Conservation (phyloP, 805 yeast genomes). For the Ogataea polymorpha region DNA sequence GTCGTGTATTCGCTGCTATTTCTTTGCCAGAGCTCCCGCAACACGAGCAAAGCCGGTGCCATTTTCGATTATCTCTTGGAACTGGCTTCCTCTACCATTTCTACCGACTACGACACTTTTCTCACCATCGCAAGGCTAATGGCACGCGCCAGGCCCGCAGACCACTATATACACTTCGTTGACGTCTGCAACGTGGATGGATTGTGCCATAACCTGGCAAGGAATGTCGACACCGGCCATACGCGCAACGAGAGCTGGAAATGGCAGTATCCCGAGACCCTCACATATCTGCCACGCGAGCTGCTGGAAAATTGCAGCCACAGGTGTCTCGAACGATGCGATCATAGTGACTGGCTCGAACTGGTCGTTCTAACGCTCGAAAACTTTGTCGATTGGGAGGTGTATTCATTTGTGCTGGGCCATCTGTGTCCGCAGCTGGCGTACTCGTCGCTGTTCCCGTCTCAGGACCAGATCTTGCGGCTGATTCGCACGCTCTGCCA, state of each 20-base stretch:
- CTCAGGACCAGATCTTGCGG: slow-evolving; percentile 42
- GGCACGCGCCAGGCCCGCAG: slow-evolving; percentile 45
- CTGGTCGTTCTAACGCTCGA: slow-evolving; percentile 48
- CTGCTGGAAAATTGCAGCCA: slow-evolving; percentile 39
- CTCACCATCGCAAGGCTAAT: slow-evolving; percentile 51
- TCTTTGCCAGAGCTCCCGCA: slow-evolving; percentile 15
- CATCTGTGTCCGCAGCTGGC: slow-evolving; percentile 71
- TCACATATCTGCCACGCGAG: slow-evolving; percentile 45
- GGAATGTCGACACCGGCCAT: slow-evolving; percentile 38
- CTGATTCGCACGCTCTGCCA: slow-evolving; percentile 46
- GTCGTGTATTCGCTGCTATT: slow-evolving; percentile 15
- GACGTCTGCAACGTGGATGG: slow-evolving; percentile 64
- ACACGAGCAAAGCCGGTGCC: slow-evolving; percentile 11
- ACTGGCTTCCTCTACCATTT: slow-evolving; percentile 10
- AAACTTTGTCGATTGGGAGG: slow-evolving; percentile 63
- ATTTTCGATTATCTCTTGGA: slow-evolving; percentile 13
- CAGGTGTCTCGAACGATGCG: slow-evolving; percentile 28
- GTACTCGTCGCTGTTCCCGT: slow-evolving; percentile 50
- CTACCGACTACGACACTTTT: slow-evolving; percentile 27
- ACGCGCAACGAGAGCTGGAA: slow-evolving; percentile 25
- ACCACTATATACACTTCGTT: slow-evolving; percentile 45
- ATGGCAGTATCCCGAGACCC: slow-evolving; percentile 64
- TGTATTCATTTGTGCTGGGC: slow-evolving; percentile 61
- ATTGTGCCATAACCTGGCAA: slow-evolving; percentile 53
- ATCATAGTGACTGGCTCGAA: slow-evolving; percentile 50